These are phyloP conservation scores for Penicillium aurantiogriseum DNA, from an alignment of 2,329 filamentous ascomycete species.

Conservation along the genomic window DNA sequence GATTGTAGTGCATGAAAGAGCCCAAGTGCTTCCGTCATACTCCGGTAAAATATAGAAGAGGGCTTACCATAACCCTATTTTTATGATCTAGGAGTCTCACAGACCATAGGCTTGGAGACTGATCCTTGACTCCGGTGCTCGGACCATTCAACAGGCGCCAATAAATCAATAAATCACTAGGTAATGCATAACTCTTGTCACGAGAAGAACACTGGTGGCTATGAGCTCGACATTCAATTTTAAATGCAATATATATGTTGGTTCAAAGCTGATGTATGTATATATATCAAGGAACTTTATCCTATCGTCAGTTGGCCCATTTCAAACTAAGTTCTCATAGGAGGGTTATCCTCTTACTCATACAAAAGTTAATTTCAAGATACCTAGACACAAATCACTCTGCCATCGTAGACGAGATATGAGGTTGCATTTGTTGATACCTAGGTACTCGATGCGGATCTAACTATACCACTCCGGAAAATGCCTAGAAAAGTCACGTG, in stretches of 20 bases:
- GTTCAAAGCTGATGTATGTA: background rate
- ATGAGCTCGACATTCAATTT: background rate
- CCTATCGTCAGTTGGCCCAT: background rate
- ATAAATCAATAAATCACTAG: background rate
- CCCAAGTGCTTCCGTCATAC: background rate
- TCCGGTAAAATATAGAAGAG: too few relatives aligned
- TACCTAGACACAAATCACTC: background rate
- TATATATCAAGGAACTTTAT: background rate
- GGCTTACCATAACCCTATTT: too few relatives aligned
- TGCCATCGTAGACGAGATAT: background rate
- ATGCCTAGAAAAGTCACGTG: background rate
- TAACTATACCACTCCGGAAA: background rate
- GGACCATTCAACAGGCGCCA: background rate
- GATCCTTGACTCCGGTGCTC: background rate
- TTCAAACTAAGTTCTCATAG: background rate
- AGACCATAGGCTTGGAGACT: too few relatives aligned
- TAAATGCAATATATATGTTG: background rate
- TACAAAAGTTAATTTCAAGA: background rate
- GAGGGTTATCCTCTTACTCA: background rate
- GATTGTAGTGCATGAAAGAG: background rate
- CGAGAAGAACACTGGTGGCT: background rate
- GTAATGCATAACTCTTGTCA: too few relatives aligned
- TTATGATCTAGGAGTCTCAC: background rate
- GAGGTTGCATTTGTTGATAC: background rate
- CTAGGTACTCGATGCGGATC: background rate